A percentile compares a stretch with the other conserved stretches of the same genome.
These are phyloP conservation scores for Camelina laxa DNA, from an alignment of 345 rosid genomes.

Conservation along the genomic window DNA sequence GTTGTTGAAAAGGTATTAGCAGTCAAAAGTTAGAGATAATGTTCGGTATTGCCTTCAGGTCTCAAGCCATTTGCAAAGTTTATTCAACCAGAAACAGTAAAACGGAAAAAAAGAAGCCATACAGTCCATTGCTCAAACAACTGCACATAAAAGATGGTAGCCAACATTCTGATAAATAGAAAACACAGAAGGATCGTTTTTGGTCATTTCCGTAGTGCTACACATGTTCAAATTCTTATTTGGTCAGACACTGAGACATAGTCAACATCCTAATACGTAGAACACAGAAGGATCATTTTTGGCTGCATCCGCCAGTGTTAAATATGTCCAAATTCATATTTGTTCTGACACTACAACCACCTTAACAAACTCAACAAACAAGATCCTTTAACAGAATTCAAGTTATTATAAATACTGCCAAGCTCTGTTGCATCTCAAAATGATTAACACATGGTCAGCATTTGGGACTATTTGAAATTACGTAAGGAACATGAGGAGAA, in stretches of 20 bases:
- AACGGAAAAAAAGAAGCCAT: background rate
- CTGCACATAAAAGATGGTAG: background rate
- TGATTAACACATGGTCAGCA: background rate
- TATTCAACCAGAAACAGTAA: background rate
- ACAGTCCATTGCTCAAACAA: constrained; percentile 10
- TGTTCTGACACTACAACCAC: background rate
- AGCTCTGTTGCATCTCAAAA: constrained; percentile 18
- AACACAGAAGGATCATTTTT: constrained; percentile 9
- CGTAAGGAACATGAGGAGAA: background rate
- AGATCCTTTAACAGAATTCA: background rate
- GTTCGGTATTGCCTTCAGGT: background rate
- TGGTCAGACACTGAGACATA: background rate
- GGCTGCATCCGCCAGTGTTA: background rate
- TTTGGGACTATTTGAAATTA: too few species aligned
- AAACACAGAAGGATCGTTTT: background rate
- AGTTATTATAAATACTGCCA: background rate
- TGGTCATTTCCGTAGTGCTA: background rate
- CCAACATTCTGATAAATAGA: background rate
- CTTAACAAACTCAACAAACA: constrained; percentile 10
- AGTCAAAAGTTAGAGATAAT: background rate
- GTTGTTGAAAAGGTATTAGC: background rate
- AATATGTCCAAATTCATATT: background rate
- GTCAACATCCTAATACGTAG: constrained; percentile 19
- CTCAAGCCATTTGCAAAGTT: constrained; percentile 21
- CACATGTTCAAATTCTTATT: background rate